Base-by-base conservation (phyloP, 176 grass and related monocot genomes). In the Aegilops bicornis region DNA sequence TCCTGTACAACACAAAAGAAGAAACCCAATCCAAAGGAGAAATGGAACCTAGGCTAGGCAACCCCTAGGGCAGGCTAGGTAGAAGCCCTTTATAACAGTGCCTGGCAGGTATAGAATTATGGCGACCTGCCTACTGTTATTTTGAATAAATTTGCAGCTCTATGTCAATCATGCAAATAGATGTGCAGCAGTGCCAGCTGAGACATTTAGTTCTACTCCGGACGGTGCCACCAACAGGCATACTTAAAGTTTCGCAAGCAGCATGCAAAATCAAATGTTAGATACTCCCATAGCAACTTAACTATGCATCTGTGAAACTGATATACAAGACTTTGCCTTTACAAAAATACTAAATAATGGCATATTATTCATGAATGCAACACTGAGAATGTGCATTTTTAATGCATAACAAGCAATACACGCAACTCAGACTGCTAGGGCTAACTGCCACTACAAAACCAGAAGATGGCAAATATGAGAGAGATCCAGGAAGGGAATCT, bases 381-480 rank as follows among this genome's bases (percentile, higher is more conserved):
- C 72, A 75, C 43, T 9, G 24, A 68, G 42, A 52, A 72, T n/a
- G 48, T 59, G 15, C 74, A 48, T 17, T n/a, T 68, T 50, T 65
- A 42, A 72, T 79, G 81, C 30, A 48, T 72, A 24, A 40, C 5
- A 39, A 83, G 23, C 43, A 84, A 19, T 37, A 58, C 70, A 87
- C 70, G 54, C n/a, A 68, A 79, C 73, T 52, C 43, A 52, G 24
- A 30, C 33, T 20, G 79, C 31, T 64, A 63, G 10, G 64, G 37
- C 64, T 80, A 74, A 37, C 14, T 65, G 43, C 10, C 39, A 81
- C 22, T 39, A 45, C 7, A 37, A 32, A 64, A 39, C 43, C 27
- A 45, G 24, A 45, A 25, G 24, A 74, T 74, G 31, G 79, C 24
- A 6, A 19, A 68, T 15, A 13, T 59, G 32, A 43, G 19, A 66